A percentile compares a stretch with the other conserved stretches of the same genome.
phyloP scores from a whole-genome alignment of 805 yeast genomes.

The Yamadazyma olivae region DNA sequence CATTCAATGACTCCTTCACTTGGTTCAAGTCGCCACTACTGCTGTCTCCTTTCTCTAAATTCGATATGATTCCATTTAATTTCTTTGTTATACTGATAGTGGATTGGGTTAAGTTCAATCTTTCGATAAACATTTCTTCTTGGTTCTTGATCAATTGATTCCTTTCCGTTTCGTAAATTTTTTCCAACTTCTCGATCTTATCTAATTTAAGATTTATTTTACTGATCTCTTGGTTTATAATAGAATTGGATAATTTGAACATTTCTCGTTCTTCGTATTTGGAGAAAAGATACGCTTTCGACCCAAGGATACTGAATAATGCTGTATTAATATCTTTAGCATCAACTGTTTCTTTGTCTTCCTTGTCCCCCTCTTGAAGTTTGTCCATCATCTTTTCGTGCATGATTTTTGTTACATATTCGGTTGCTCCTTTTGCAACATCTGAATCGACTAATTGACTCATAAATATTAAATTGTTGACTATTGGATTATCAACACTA shows the following conservation, averaged over 20 bases:
- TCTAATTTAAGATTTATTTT: slow-evolving; percentile 63
- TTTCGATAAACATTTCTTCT: slow-evolving; percentile 62
- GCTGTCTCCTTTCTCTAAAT: slow-evolving; percentile 1
- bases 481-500: slow-evolving; percentile 86
- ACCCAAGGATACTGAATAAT: slow-evolving; percentile 76
- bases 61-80: slow-evolving; percentile 31
- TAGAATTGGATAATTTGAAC: slow-evolving; percentile 53
- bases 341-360: slow-evolving; percentile 5
- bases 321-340: slow-evolving; percentile 47
- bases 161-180: slow-evolving; percentile 62
- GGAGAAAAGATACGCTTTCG: slow-evolving; percentile 76
- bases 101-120: slow-evolving; percentile 62
- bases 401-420: slow-evolving; percentile 51
- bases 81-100: slow-evolving; percentile 50
- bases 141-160: slow-evolving; percentile 59
- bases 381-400: slow-evolving; percentile 36
- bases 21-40: background rate
- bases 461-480: slow-evolving; percentile 88
- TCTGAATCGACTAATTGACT: slow-evolving; percentile 82
- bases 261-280: slow-evolving; percentile 77
- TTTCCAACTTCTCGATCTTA: slow-evolving; percentile 60
- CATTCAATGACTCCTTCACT: slow-evolving; percentile 16
- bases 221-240: slow-evolving; percentile 59
- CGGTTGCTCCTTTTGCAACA: slow-evolving; percentile 79
- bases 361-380: slow-evolving; percentile 7